Evolutionary conservation across 1,139 yeast species (phyloP).

Genomic region (Petasospora rhodanensis): DNA sequence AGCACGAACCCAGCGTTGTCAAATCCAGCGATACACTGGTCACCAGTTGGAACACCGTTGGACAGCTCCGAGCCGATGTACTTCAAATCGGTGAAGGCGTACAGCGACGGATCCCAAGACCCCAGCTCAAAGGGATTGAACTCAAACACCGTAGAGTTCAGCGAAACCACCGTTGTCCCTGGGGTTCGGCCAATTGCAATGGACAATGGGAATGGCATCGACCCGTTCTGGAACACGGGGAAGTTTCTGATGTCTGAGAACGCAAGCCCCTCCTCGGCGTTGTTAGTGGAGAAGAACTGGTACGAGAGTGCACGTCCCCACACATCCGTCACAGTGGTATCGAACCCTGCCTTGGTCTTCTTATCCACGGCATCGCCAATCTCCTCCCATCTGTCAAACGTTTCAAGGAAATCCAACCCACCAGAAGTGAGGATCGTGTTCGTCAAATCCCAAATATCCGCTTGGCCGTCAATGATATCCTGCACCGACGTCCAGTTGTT

Average conservation of each 20-base stretch:
- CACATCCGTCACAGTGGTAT: conserved; percentile 75
- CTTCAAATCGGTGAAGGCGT: conserved; percentile 61
- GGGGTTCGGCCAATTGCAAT: conserved; percentile 80
- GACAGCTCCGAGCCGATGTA: conserved; percentile 66
- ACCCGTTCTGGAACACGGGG: conserved; percentile 49
- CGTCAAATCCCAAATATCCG: conserved; percentile 69
- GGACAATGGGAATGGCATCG: conserved; percentile 81
- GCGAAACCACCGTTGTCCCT: conserved; percentile 47
- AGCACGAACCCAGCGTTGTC: conserved; percentile 74
- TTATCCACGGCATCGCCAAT: conserved; percentile 49
- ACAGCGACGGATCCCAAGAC: conserved; percentile 78
- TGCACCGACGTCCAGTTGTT: conserved; percentile 79
- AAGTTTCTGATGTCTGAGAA: conserved; percentile 58
- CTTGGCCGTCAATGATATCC: conserved; percentile 43
- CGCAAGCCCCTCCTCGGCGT: conserved; percentile 59
- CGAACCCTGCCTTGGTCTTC: conserved; percentile 74
- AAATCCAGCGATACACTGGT: conserved; percentile 56
- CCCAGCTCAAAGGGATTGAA: conserved; percentile 82
- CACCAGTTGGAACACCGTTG: conserved; percentile 47
- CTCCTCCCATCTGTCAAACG: conserved; percentile 49
- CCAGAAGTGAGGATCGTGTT: conserved; percentile 49
- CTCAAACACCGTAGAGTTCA: conserved; percentile 74
- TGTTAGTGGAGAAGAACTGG: conserved; percentile 57
- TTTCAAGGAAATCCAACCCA: conserved; percentile 59
- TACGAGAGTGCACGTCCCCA: conserved; percentile 88